These are phyloP conservation scores for Alternaria novae-zelandiae DNA, from an alignment of 2,329 filamentous ascomycete genomes.

Conservation along the genomic window DNA sequence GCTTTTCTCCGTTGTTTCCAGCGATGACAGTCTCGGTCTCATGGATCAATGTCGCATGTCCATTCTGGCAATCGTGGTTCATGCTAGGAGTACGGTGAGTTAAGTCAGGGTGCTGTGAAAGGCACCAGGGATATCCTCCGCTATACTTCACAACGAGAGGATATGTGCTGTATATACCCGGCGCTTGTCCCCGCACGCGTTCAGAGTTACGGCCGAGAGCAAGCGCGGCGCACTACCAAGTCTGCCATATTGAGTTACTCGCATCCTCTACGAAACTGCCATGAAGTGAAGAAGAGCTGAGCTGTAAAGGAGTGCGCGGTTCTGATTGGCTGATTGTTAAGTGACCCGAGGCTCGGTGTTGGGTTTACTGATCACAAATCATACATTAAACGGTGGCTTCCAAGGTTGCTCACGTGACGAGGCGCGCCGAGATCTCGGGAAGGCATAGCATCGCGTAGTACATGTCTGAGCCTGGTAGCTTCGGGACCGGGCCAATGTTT, in stretches of 20 bases:
- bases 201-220: neutral
- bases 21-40: neutral
- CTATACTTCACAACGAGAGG: neutral
- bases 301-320: neutral
- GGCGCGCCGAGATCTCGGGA: neutral
- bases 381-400: neutral
- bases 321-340: neutral
- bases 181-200: neutral
- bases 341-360: neutral
- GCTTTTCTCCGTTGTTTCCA: neutral
- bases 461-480: neutral
- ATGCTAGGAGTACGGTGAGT: neutral
- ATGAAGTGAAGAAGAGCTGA: neutral
- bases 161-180: neutral
- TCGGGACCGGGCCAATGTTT: neutral
- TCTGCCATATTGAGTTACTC: neutral
- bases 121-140: neutral
- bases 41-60: neutral
- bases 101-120: neutral
- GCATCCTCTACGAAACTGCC: neutral
- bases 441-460: neutral
- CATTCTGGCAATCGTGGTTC: neutral
- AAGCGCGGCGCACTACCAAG: neutral
- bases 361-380: constrained; percentile 8
- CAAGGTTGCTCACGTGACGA: neutral